phyloP scores from a whole-genome alignment of 192 early-diverging fungal genomes.

The Backusella macrospora region DNA sequence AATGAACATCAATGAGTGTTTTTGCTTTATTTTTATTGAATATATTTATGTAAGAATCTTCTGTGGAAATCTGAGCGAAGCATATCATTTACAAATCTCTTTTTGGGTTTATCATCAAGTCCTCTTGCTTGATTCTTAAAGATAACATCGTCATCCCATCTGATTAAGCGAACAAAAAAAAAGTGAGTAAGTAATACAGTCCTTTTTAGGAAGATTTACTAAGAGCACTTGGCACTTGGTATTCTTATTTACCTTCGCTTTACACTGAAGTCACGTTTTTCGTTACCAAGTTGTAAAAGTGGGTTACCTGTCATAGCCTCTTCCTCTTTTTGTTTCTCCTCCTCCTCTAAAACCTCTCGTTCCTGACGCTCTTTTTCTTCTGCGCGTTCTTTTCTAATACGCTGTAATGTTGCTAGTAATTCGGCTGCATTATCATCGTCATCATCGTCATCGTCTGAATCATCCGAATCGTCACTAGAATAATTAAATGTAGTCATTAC shows the following conservation, averaged over 20 bases:
- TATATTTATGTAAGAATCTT: conserved; percentile 94
- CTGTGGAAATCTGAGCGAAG: conserved; percentile 95
- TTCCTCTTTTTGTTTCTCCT: conserved; percentile 61
- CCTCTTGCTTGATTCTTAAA: conserved; percentile 96
- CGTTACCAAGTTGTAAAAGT: conserved; percentile 59
- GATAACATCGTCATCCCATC: conserved; percentile 99
- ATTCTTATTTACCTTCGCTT: conserved; percentile 65
- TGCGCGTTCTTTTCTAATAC: conserved; percentile 91
- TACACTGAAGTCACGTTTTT: conserved; percentile 71
- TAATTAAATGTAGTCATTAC: conserved; percentile 1
- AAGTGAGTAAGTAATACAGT: background rate
- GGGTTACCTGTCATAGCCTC: conserved; percentile 80
- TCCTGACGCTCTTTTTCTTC: conserved; percentile 87
- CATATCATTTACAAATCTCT: conserved; percentile 97
- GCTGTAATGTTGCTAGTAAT: conserved; percentile 80
- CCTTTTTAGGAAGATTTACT: conserved; percentile 1
- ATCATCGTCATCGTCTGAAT: conserved; percentile 57
- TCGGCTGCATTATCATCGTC: conserved; percentile 92
- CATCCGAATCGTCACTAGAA: conserved; percentile 23
- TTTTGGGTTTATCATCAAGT: conserved; percentile 84
- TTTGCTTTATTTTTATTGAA: conserved; percentile 54
- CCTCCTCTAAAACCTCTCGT: conserved; percentile 54
- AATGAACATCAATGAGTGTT: background rate
- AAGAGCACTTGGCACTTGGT: conserved; percentile 11
- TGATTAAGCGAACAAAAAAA: conserved; percentile 18